Base-by-base conservation (phyloP, 805 yeast genomes). In the Saturnispora hagleri region DNA sequence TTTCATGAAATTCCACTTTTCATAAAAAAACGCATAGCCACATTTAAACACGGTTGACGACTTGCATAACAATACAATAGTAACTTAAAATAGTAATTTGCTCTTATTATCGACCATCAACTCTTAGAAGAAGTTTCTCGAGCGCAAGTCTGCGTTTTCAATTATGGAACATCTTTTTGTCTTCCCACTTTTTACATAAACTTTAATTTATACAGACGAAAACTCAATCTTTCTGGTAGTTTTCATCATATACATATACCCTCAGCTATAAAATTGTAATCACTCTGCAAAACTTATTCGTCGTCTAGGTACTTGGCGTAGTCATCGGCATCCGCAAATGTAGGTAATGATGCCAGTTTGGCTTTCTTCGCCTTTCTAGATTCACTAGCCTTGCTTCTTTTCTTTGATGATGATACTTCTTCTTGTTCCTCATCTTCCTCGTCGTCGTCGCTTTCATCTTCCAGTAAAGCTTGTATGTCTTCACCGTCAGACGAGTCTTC, bases 241-340 rank as follows among this genome's bases (percentile, higher is more conserved):
- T 31, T 31, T 12, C n/a, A 12, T 31, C 34, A 31, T 31, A 31
- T 31, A 31, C 34, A 31, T 31, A 13, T 31, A 31, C 2, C 13
- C 12, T 31, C 34, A 31, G 5, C 12, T 31, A 31, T 31, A 31
- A 31, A 31, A 10, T 26, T 6, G 28, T 26, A 26, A 26, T 26
- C 28, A 26, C 9, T 5, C 28, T 8, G 8, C 22, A 22, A 22
- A 38, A 12, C 22, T 38, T 18, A 38, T 13, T 38, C 42, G 18
- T 17, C 86, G 48, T 80, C 74, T 65, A 86, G 69, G 59, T 82
- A 83, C 62, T 86, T 74, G 27, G 91, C 83, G 64, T 89, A 89
- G 55, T 86, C 96, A 42, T 86, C 96, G 9, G 82, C 95, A 45
- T 89, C 82, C 1, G 96, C 97, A 71, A 89, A 90, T 20, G 81